Evolutionary conservation across 208 protist genomes (phyloP).

Genomic region (Strigomonas oncopelti): DNA sequence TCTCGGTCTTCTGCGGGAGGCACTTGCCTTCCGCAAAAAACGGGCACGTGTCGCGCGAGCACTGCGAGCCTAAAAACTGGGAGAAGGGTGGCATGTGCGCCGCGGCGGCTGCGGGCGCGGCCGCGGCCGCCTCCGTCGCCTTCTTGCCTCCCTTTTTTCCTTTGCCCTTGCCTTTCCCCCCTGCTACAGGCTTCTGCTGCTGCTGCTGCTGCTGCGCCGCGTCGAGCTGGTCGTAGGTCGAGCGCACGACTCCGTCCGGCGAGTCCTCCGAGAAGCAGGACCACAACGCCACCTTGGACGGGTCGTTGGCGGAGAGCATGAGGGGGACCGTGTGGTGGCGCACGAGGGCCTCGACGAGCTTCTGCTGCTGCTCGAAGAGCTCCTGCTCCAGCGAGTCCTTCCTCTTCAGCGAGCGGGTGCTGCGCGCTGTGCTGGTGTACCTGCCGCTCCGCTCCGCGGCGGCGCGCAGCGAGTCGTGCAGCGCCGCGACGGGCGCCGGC

Average conservation of each 20-base stretch:
- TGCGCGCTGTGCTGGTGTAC: constrained; percentile 24
- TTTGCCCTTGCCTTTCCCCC: constrained; percentile 11
- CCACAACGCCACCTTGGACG: constrained; percentile 2
- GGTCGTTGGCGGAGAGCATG: constrained; percentile 25
- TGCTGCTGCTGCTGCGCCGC: not conserved
- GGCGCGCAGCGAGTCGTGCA: constrained; percentile 24
- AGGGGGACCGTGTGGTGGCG: constrained; percentile 56
- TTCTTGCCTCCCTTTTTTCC: constrained; percentile 11
- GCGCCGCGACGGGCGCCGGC: constrained; percentile 18
- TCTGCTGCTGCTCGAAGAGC: constrained; percentile 72
- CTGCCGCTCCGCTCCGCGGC: constrained; percentile 21
- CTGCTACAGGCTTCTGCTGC: not conserved
- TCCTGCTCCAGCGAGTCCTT: constrained; percentile 45
- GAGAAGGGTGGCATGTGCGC: constrained; percentile 40
- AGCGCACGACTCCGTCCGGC: not conserved
- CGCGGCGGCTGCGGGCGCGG: not conserved
- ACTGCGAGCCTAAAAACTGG: constrained; percentile 60
- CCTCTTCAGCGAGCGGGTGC: constrained; percentile 34
- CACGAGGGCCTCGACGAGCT: constrained; percentile 62
- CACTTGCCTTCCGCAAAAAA: constrained; percentile 84
- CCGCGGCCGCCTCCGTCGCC: constrained; percentile 11
- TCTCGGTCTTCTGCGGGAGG: constrained; percentile 64
- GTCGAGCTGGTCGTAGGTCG: not conserved
- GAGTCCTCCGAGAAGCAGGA: constrained; percentile 4
- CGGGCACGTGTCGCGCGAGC: constrained; percentile 66